Evolutionary conservation across 148 eudicot species (phyloP).

Genomic region (Vaccinium darrowii): DNA sequence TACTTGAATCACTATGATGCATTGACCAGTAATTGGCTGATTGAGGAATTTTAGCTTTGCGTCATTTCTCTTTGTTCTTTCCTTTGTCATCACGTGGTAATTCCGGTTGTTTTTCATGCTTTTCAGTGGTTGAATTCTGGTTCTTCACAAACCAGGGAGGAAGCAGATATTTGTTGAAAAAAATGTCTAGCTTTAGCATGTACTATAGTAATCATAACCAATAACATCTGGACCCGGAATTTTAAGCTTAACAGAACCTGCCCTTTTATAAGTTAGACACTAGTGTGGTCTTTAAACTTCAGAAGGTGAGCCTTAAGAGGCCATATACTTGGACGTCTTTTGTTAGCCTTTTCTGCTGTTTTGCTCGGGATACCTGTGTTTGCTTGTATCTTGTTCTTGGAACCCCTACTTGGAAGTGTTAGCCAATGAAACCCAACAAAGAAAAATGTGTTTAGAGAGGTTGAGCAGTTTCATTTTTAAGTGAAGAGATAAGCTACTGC

Average conservation of each 20-base stretch:
- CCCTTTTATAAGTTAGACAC: no score
- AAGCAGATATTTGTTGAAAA: not conserved
- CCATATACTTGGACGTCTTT: no score
- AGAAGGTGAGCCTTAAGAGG: no score
- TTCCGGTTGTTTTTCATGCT: no score
- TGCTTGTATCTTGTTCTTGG: no score
- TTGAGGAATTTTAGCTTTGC: not conserved
- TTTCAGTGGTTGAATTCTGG: not conserved
- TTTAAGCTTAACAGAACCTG: not conserved
- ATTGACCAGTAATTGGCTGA: not conserved
- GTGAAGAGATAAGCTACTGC: not conserved
- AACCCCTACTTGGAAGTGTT: no score
- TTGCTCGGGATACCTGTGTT: no score
- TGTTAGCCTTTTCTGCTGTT: no score
- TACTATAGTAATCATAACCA: not conserved
- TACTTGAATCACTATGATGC: not conserved
- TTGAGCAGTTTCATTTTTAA: not conserved
- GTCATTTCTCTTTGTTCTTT: not conserved
- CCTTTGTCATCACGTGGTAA: not conserved
- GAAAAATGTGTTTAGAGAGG: not conserved
- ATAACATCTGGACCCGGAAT: not conserved
- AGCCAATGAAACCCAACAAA: not conserved
- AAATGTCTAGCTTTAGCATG: not conserved
- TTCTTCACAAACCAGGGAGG: not conserved
- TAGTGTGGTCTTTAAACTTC: no score